Conservation (phyloP, 495 filamentous ascomycete genomes). For the Cercophora sp. region DNA sequence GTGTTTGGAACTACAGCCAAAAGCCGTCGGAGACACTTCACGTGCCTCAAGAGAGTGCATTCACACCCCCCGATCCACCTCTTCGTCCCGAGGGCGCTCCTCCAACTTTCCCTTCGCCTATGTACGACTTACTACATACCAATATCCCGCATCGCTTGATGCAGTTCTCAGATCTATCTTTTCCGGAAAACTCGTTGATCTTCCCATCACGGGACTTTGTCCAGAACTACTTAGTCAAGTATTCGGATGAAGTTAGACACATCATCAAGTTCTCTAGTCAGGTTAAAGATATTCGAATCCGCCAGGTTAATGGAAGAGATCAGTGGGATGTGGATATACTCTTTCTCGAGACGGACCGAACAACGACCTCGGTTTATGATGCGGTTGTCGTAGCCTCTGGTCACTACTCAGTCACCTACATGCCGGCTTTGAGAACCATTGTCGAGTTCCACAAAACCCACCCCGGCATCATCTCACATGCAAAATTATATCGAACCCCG, state of each 20-base stretch:
- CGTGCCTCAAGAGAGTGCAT: constrained; percentile 41
- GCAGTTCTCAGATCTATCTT: constrained; percentile 68
- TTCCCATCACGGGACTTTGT: constrained; percentile 69
- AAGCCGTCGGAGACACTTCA: constrained; percentile 22
- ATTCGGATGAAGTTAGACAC: constrained; percentile 59
- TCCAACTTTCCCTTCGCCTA: constrained; percentile 60
- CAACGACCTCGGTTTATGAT: constrained; percentile 57
- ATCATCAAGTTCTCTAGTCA: constrained; percentile 41
- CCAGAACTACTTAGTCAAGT: constrained; percentile 67
- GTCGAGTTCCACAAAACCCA: constrained; percentile 51
- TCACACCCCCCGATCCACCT: constrained; percentile 38
- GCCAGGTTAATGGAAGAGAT: constrained; percentile 26
- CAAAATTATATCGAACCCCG: constrained; percentile 70
- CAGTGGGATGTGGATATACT: constrained; percentile 50
- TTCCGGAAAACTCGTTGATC: constrained; percentile 57
- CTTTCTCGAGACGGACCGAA: constrained; percentile 39
- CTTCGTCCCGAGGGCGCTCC: constrained; percentile 22
- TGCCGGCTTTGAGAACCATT: constrained; percentile 53
- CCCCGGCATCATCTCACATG: constrained; percentile 68
- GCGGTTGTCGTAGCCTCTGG: constrained; percentile 82
- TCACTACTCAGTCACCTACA: constrained; percentile 68
- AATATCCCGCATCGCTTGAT: constrained; percentile 85
- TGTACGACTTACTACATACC: constrained; percentile 78
- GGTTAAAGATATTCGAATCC: constrained; percentile 34
- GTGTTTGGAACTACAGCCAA: constrained; percentile 75